Conservation (phyloP, 225 moss, liverwort and hornwort genomes). For the Pseudisothecium myosuroides region DNA sequence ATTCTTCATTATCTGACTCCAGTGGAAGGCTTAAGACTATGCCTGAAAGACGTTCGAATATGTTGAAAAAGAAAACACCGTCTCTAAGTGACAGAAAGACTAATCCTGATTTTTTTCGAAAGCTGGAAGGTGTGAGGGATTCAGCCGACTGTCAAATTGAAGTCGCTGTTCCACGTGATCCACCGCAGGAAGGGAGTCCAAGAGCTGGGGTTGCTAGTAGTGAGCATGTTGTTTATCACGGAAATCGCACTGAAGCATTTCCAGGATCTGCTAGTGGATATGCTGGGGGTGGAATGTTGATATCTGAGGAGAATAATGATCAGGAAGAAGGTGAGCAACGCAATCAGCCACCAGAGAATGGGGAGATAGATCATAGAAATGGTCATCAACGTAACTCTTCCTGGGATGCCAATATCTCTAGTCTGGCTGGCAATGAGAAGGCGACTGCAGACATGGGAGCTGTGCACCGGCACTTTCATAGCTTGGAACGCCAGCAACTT, state of each 20-base stretch:
- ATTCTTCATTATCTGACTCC: conserved; percentile 38
- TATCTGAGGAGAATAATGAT: conserved; percentile 23
- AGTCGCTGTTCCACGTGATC: conserved; percentile 57
- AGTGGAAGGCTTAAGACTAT: conserved; percentile 32
- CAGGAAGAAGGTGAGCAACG: conserved; percentile 20
- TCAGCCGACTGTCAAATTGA: conserved; percentile 85
- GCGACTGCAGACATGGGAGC: conserved; percentile 40
- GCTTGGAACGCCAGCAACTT: conserved; percentile 50
- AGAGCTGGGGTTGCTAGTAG: conserved; percentile 22
- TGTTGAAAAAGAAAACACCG: conserved; percentile 58
- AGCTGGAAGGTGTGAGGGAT: conserved; percentile 59
- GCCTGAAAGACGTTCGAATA: conserved; percentile 34
- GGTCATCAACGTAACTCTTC: conserved; percentile 28
- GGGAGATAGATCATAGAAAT: conserved; percentile 11
- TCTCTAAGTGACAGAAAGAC: conserved; percentile 81
- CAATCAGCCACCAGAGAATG: neutral
- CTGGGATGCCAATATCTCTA: conserved; percentile 64
- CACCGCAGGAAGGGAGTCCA: conserved; percentile 38
- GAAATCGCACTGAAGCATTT: conserved; percentile 18
- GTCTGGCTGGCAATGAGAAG: conserved; percentile 47
- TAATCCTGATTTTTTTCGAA: conserved; percentile 94
- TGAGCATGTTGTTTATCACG: conserved; percentile 28
- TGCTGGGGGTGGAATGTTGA: conserved; percentile 19
- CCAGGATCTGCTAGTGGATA: conserved; percentile 17
- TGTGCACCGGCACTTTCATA: conserved; percentile 34